phyloP scores from a whole-genome alignment of 495 filamentous ascomycete species.

The Glonium stellatum region DNA sequence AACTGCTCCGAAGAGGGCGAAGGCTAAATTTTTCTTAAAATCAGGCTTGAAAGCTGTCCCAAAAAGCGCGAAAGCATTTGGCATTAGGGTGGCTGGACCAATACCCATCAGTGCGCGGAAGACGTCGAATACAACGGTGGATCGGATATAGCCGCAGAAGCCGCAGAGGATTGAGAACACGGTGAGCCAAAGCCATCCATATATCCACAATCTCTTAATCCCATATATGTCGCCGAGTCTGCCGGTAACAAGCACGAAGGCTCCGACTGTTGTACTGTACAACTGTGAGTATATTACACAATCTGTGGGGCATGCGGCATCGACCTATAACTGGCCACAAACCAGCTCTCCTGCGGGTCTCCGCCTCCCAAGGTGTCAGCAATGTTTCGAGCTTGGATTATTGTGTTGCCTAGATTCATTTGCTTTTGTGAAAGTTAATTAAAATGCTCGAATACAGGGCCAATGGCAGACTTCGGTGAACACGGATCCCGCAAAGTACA shows the following conservation, averaged over 20 bases:
- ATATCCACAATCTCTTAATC: background rate
- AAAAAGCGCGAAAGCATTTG: background rate
- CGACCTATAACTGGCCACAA: background rate
- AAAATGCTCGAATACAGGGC: background rate
- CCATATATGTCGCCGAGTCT: background rate
- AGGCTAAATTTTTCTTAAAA: background rate
- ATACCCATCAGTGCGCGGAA: background rate
- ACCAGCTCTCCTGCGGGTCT: background rate
- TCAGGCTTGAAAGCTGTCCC: background rate
- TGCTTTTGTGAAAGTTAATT: no score
- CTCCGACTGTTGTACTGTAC: background rate
- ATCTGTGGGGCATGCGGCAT: background rate
- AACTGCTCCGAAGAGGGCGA: background rate
- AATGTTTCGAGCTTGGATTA: background rate
- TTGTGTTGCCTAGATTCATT: constrained; percentile 5
- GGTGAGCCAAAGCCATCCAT: background rate
- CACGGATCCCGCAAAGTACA: background rate
- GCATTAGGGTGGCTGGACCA: background rate
- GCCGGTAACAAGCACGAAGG: constrained; percentile 3
- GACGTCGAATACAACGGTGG: background rate
- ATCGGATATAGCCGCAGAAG: constrained; percentile 2
- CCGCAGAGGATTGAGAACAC: constrained; percentile 1
- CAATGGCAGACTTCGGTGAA: background rate
- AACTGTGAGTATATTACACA: background rate
- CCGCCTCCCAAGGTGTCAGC: constrained; percentile 3